Base-by-base conservation (phyloP, 2,329 filamentous ascomycete genomes). In the Grosmannia penicillata region DNA sequence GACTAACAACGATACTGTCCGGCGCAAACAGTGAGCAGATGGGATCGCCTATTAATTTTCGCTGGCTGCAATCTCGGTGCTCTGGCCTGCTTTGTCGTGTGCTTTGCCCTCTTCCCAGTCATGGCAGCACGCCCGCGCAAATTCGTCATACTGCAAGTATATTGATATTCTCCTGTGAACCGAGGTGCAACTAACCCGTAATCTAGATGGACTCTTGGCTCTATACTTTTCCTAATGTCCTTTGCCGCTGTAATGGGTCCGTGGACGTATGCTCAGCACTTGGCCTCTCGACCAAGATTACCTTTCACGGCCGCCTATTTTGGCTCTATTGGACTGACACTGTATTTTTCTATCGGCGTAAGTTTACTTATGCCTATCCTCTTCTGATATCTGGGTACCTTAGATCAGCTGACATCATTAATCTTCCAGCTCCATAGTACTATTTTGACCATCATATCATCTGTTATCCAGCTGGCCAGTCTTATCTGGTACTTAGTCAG, bases 221-320 rank as follows among this genome's bases (percentile, higher is more conserved):
- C 89, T 35, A 55, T 82, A 35, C 70, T 98, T 48, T 96, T 96
- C 66, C 70, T 96, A 51, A 73, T 76, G 49, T 94, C 87, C 49
- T 98, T 91, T 72, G 86, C 85, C 21, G 84, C 89, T 48, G 73
- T 96, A 62, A 93, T 95, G 83, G 91, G 91, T 39, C 87, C 84
- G 26, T 68, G 78, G 62, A 70, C 76, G 49, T 98, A 96, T 58
- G 58, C 78, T 44, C 77, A 78, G 51, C 91, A 98, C 61, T 72
- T 96, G 47, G 63, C 86, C 40, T 96, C 89, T 40, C 75, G 79
- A 38, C 71, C 85, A 51, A 76, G 91, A 50, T 65, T 96, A 45
- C 91, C 91, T 4, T 96, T 96, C 56, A 95, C 89, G 23, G 82
- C 80, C 32, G 82, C 85, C 43, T 96, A 96, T 66, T 94, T 96